A percentile compares a stretch with the other conserved stretches of the same genome.
Conservation (phyloP, 2,329 filamentous ascomycete genomes). For the Aureobasidium namibiae region DNA sequence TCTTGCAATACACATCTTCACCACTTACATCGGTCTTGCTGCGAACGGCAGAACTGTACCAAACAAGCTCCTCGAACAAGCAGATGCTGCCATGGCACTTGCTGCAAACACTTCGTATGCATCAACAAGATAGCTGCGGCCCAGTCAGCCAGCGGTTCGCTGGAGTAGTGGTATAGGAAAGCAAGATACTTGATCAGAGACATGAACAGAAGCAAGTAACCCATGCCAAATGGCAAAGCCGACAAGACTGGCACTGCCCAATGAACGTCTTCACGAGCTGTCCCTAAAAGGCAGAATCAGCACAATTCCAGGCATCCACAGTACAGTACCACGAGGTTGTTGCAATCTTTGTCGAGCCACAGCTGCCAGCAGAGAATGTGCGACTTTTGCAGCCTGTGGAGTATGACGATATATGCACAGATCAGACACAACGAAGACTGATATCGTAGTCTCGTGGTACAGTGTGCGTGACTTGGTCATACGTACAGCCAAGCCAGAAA, state of each 20-base stretch:
- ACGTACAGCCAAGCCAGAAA: not conserved
- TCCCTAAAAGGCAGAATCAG: slow-evolving; percentile 28
- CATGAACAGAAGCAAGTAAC: slow-evolving; percentile 44
- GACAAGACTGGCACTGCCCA: slow-evolving; percentile 37
- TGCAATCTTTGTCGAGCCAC: slow-evolving; percentile 31
- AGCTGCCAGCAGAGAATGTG: not conserved
- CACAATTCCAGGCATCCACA: not conserved
- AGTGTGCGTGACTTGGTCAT: not conserved
- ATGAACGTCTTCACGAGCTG: slow-evolving; percentile 28
- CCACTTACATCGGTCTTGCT: slow-evolving; percentile 44
- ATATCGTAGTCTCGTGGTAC: not conserved
- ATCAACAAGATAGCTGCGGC: slow-evolving; percentile 44
- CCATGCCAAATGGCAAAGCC: slow-evolving; percentile 36
- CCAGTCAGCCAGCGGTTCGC: slow-evolving; percentile 25
- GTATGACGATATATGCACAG: not conserved
- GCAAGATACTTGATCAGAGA: slow-evolving; percentile 39
- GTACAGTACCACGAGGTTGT: slow-evolving; percentile 15
- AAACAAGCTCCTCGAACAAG: slow-evolving; percentile 69
- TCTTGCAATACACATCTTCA: not conserved
- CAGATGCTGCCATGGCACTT: slow-evolving; percentile 74
- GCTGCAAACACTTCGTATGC: slow-evolving; percentile 70
- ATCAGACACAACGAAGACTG: not conserved
- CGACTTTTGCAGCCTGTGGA: not conserved
- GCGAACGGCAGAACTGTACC: slow-evolving; percentile 52
- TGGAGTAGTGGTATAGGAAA: slow-evolving; percentile 11